Evolutionary conservation across 2,329 filamentous ascomycete species (phyloP).

Genomic region (Emmonsiellopsis sp.): DNA sequence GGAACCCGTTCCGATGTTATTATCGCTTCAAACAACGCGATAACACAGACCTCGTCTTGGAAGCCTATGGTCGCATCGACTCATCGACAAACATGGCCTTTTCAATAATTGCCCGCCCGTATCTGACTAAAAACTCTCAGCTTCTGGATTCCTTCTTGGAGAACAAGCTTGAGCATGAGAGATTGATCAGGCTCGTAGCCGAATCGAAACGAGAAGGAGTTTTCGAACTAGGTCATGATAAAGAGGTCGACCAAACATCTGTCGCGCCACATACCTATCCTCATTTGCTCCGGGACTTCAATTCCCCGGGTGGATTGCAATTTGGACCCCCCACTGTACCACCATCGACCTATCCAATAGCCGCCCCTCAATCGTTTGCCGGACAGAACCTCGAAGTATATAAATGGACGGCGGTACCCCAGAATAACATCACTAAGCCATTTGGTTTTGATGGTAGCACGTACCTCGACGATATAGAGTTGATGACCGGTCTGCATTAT

Average conservation of each 20-base stretch:
- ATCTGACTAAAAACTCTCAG: constrained; percentile 77
- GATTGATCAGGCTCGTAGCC: constrained; percentile 70
- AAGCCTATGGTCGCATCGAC: constrained; percentile 87
- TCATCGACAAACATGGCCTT: constrained; percentile 65
- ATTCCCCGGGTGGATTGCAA: not conserved
- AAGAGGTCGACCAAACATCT: constrained; percentile 47
- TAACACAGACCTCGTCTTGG: constrained; percentile 67
- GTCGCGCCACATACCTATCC: constrained; percentile 21
- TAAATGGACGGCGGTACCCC: not conserved
- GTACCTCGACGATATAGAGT: constrained; percentile 81
- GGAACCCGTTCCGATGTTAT: constrained; percentile 72
- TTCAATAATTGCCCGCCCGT: constrained; percentile 86
- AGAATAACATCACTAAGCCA: constrained; percentile 48
- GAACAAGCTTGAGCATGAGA: constrained; percentile 93
- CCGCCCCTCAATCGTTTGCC: not conserved
- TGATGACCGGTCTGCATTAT: constrained; percentile 82
- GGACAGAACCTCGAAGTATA: not conserved
- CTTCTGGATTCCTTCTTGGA: constrained; percentile 88
- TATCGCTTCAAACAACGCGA: constrained; percentile 73
- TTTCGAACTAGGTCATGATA: constrained; percentile 54
- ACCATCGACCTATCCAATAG: not conserved
- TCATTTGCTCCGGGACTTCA: constrained; percentile 10
- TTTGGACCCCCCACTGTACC: not conserved
- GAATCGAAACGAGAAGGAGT: constrained; percentile 81
- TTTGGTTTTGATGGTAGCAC: constrained; percentile 66